Evolutionary conservation across 257 asterid genomes (phyloP).

Genomic region (Penstemon newberryi): DNA sequence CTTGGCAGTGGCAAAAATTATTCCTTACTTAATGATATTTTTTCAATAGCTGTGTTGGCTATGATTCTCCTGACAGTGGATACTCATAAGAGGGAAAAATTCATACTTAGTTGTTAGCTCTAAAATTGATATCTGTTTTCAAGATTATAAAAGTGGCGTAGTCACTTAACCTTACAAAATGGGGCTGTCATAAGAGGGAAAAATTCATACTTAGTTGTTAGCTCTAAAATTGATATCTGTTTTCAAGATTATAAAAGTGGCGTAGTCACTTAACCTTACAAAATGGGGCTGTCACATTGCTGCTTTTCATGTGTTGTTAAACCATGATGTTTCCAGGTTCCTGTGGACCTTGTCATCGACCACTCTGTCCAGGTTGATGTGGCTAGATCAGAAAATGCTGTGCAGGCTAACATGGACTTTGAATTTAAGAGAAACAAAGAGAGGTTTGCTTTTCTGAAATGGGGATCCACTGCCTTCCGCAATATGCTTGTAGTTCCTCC

Average conservation of each 20-base stretch:
- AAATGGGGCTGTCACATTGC: not conserved
- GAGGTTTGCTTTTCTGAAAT: conserved; percentile 90
- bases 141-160: not conserved
- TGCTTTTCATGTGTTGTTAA: not conserved
- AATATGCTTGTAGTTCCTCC: conserved; percentile 98
- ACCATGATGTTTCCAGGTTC: conserved; percentile 56
- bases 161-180: not conserved
- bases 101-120: not conserved
- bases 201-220: not conserved
- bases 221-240: not conserved
- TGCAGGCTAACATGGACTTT: conserved; percentile 86
- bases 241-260: not conserved
- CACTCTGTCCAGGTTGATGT: conserved; percentile 96
- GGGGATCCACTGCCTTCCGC: conserved; percentile 89
- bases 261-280: conserved; percentile 1
- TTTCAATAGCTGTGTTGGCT: not conserved
- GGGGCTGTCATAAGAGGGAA: conserved; percentile 6
- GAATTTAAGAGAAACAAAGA: conserved; percentile 85
- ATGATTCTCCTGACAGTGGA: not conserved
- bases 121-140: not conserved
- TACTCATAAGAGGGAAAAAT: not conserved
- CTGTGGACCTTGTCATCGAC: conserved; percentile 93
- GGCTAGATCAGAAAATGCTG: conserved; percentile 87
- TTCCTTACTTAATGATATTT: not conserved
- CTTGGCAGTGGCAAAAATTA: not conserved